A percentile compares a stretch with the other conserved stretches of the same genome.
These are phyloP conservation scores for Rhodotorula babjevae DNA, from an alignment of 768 basidiomycete genomes.

Conservation along the genomic window DNA sequence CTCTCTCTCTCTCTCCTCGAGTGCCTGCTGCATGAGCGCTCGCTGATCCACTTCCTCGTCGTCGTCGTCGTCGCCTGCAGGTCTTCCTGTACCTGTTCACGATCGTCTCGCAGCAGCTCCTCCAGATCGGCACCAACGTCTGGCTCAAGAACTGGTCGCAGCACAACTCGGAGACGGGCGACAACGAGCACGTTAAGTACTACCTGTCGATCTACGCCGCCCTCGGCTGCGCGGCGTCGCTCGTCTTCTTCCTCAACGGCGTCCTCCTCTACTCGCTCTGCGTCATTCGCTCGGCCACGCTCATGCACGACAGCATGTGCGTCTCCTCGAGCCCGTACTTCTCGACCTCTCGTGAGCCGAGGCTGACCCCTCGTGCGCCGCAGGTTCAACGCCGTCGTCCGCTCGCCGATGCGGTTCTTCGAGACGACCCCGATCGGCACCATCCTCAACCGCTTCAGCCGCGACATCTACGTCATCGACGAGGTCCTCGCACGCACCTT, in stretches of 20 bases:
- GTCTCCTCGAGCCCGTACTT: too few relatives aligned
- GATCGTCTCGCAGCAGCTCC: constrained; percentile 46
- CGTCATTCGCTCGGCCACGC: constrained; percentile 38
- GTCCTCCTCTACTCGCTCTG: constrained; percentile 41
- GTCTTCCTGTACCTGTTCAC: constrained; percentile 46
- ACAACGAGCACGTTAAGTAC: constrained; percentile 37
- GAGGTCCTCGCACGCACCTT: constrained; percentile 74
- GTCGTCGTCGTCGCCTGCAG: constrained; percentile 2
- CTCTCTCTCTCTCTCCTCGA: background rate
- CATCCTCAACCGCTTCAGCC: constrained; percentile 83
- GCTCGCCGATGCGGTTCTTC: constrained; percentile 66
- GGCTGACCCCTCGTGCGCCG: constrained; percentile 9
- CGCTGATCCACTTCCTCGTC: background rate
- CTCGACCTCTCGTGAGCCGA: too few relatives aligned
- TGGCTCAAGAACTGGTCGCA: constrained; percentile 42
- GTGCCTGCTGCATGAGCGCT: background rate
- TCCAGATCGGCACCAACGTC: constrained; percentile 44
- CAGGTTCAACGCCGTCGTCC: constrained; percentile 64
- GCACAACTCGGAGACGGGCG: constrained; percentile 30
- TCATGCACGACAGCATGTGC: constrained; percentile 41
- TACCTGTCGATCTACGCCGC: constrained; percentile 35
- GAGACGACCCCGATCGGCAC: constrained; percentile 82
- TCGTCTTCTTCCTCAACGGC: constrained; percentile 40
- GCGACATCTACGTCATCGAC: constrained; percentile 66
- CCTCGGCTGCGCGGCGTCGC: constrained; percentile 13